A percentile compares a stretch with the other conserved stretches of the same genome.
These are phyloP conservation scores for Tagetes patula DNA, from an alignment of 129 eudicot genomes.

Conservation along the genomic window DNA sequence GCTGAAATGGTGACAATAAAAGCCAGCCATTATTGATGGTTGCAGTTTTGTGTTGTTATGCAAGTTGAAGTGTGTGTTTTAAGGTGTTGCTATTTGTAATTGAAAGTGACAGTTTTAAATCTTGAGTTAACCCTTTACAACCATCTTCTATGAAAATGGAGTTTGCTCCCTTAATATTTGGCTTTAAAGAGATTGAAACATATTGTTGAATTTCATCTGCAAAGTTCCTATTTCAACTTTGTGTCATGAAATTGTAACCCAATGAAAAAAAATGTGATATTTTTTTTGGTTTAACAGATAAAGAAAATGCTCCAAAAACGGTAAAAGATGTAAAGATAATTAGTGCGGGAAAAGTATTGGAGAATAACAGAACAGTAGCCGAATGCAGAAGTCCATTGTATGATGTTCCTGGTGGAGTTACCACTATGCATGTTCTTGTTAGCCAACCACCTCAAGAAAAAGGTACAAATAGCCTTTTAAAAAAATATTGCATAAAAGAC, in stretches of 20 bases:
- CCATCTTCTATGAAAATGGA: neutral
- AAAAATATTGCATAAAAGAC: neutral
- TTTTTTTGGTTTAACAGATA: slow-evolving; percentile 42
- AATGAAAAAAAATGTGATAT: slow-evolving; percentile 14
- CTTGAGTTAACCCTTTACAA: neutral
- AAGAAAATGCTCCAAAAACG: slow-evolving; percentile 69
- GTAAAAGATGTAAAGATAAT: slow-evolving; percentile 80
- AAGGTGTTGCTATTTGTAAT: slow-evolving; percentile 9
- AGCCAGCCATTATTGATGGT: neutral
- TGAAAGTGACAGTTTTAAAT: neutral
- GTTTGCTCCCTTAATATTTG: neutral
- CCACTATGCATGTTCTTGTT: slow-evolving; percentile 86
- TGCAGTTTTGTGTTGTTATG: neutral
- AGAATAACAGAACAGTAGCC: slow-evolving; percentile 72
- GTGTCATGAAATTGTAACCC: slow-evolving; percentile 8
- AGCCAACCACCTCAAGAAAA: slow-evolving; percentile 65
- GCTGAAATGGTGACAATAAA: neutral
- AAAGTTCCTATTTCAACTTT: neutral
- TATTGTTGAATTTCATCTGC: slow-evolving; percentile 1
- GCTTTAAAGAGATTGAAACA: neutral
- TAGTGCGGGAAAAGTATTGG: slow-evolving; percentile 81
- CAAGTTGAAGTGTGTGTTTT: neutral
- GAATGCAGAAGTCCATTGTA: slow-evolving; percentile 72
- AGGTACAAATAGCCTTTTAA: slow-evolving; percentile 34
- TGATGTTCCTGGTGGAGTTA: slow-evolving; percentile 84